These are phyloP conservation scores for Quercus dentata DNA, from an alignment of 306 rosid genomes.

Conservation along the genomic window DNA sequence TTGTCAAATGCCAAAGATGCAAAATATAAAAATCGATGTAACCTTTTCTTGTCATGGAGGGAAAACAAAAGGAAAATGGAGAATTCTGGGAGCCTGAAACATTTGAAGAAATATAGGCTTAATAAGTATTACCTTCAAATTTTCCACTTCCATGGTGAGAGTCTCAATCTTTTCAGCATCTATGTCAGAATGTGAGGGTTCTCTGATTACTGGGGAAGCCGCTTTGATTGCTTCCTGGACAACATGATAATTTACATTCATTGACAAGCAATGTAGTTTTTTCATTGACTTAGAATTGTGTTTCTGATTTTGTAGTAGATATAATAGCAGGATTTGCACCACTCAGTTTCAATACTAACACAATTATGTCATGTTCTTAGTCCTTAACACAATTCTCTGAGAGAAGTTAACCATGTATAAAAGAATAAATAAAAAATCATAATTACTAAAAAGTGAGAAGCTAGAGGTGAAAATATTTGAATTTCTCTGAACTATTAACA, in stretches of 20 bases:
- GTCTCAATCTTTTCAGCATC: constrained; percentile 40
- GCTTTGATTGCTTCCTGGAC: constrained; percentile 35
- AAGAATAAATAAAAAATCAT: background rate
- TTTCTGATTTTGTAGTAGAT: constrained; percentile 10
- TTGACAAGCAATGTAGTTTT: constrained; percentile 34
- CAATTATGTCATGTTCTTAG: background rate
- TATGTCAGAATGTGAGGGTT: constrained; percentile 35
- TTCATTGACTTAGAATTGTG: constrained; percentile 24
- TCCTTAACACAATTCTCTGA: background rate
- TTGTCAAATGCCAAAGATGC: constrained; percentile 1
- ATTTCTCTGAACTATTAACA: background rate
- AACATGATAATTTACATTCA: constrained; percentile 31
- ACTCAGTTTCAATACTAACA: background rate
- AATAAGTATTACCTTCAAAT: constrained; percentile 55
- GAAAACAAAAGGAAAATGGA: background rate
- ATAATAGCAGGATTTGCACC: background rate
- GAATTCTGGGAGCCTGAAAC: background rate
- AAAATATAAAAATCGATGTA: constrained; percentile 4
- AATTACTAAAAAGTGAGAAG: no score
- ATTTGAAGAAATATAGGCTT: background rate
- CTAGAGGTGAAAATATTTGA: background rate
- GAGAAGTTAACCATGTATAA: background rate
- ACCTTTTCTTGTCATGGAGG: background rate
- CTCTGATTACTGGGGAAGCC: constrained; percentile 34
- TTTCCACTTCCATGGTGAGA: constrained; percentile 48